Conservation (phyloP, 768 basidiomycete genomes). For the Neoboletus subvelutipes region DNA sequence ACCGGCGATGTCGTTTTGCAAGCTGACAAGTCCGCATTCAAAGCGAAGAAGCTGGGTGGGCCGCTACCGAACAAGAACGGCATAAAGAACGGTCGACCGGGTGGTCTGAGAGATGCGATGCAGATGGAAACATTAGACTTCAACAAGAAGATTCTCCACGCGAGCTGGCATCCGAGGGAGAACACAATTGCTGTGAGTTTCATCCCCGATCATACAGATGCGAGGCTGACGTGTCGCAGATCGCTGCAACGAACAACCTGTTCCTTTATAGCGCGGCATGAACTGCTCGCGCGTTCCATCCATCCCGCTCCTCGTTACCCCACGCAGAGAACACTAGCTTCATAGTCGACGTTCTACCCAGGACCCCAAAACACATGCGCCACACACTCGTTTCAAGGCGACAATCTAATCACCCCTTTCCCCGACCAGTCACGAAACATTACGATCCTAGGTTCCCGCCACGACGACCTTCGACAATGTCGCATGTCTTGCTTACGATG, state of each 20-base stretch:
- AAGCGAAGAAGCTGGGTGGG: slow-evolving; percentile 97
- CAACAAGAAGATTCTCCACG: slow-evolving; percentile 96
- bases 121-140: slow-evolving; percentile 85
- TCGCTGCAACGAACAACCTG: slow-evolving; percentile 74
- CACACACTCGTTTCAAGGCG: slow-evolving; percentile 25
- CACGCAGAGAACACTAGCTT: slow-evolving; percentile 15
- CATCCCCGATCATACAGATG: neutral
- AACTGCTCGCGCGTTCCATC: slow-evolving; percentile 12
- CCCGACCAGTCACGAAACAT: slow-evolving; percentile 24
- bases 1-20: slow-evolving; percentile 90
- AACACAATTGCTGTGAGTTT: slow-evolving; percentile 91
- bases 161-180: slow-evolving; percentile 97
- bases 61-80: slow-evolving; percentile 68
- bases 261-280: slow-evolving; percentile 42
- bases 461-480: slow-evolving; percentile 17
- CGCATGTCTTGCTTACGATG: slow-evolving; percentile 34
- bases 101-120: slow-evolving; percentile 77
- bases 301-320: slow-evolving; percentile 1
- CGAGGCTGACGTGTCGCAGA: slow-evolving; percentile 44
- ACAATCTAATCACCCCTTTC: slow-evolving; percentile 25
- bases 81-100: slow-evolving; percentile 75
- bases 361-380: slow-evolving; percentile 16
- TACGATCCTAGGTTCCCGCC: slow-evolving; percentile 17
- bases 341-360: slow-evolving; percentile 9
- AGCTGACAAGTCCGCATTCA: slow-evolving; percentile 99